Base-by-base conservation (phyloP, 2,329 filamentous ascomycete genomes). In the Tolypocladium pustulatum region DNA sequence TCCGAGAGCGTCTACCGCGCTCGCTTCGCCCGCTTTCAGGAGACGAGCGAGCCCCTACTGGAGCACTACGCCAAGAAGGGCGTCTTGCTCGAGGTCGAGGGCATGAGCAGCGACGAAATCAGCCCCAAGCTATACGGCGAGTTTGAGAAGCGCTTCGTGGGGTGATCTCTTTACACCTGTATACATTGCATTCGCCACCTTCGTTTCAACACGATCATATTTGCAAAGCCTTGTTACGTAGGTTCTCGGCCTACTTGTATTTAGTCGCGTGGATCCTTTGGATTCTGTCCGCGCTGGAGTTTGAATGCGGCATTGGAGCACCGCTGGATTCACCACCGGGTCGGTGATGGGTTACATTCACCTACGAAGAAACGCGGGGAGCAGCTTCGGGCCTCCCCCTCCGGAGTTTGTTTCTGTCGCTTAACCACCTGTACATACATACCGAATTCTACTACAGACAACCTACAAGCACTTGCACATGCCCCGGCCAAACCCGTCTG, bases 41-140 rank as follows among this genome's bases (percentile, higher is more conserved):
- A 97, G 72, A 93, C 88, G 4, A 96, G 89, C 71, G 81, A 86
- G 71, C 89, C 90, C 20, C 76, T 99, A 52, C 78, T 99, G 22
- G 89, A 96, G 65, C 90, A 97, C 74, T 99, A 99, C 69, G 88
- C 90, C 55, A 82, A 83, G 63, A 88, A 88, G 70, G 91, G 90
- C 12, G 86, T 96, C 15, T 75, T 99, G 41, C 91, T 89, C 83
- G 90, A 90, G 61, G 91, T 97, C 4, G 80, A 90, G 65, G 94
- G 94, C 27, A 84, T 92, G 74, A 93, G 86, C 71, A 96, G 91
- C 69, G 90, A 99, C 69, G 94, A 97, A 75, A 99, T 99, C 66
- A 92, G 83, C 57, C 94, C 94, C n/a, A 86, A 91, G 76, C 78
- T 99, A 34, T 89, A 91, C 68, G 75, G 78, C 10, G 91, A 96